These are phyloP conservation scores for Saprolegnia parasitica DNA, from an alignment of 352 stramenopile genomes.

Conservation along the genomic window DNA sequence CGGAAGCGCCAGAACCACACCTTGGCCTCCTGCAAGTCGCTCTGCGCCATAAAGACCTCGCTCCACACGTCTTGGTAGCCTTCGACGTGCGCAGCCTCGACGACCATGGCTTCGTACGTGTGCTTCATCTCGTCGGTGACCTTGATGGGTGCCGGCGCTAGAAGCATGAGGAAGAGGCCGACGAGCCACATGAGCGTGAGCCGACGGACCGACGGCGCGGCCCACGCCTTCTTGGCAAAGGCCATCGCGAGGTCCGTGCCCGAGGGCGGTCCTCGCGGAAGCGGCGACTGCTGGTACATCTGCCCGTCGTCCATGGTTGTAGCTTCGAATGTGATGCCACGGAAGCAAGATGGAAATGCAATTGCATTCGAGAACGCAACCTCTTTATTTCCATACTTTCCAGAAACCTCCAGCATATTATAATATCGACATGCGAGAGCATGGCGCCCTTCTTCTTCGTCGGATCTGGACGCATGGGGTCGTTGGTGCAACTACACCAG, in stretches of 20 bases:
- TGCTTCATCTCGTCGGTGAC: constrained; percentile 70
- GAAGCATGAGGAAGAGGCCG: constrained; percentile 81
- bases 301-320: too few species aligned
- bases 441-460: too few species aligned
- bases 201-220: constrained; percentile 62
- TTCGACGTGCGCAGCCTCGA: constrained; percentile 70
- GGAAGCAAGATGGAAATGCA: too few species aligned
- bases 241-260: constrained; percentile 50
- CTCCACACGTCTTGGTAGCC: constrained; percentile 68
- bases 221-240: constrained; percentile 45
- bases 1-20: constrained; percentile 86
- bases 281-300: too few species aligned
- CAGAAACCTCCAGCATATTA: constrained; percentile 1
- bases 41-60: constrained; percentile 48
- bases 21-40: constrained; percentile 60
- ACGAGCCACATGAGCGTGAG: constrained; percentile 60
- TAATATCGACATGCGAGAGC: too few species aligned
- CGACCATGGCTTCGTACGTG: constrained; percentile 68
- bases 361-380: too few species aligned
- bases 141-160: constrained; percentile 49
- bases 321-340: too few species aligned
- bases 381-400: neutral
- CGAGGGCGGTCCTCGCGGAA: constrained; percentile 13
- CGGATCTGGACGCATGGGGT: too few species aligned
- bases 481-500: too few species aligned